Evolutionary conservation across 331 rosid genomes (phyloP).

Genomic region (Arachis monticola): DNA sequence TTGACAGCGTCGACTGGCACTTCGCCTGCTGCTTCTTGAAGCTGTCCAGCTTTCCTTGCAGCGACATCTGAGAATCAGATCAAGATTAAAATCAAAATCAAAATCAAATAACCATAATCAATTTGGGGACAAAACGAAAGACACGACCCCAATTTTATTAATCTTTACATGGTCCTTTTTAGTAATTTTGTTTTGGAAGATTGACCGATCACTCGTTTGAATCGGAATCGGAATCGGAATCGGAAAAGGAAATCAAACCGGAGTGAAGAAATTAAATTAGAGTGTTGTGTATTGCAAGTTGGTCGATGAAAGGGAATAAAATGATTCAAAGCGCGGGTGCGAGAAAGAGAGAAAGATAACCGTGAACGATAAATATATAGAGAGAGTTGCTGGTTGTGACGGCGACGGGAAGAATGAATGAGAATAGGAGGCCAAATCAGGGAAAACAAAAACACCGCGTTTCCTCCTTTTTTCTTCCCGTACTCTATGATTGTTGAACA

Average conservation of each 20-base stretch:
- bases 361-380: background rate
- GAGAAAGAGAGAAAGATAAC: slow-evolving; percentile 6
- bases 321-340: background rate
- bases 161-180: background rate
- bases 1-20: slow-evolving; percentile 60
- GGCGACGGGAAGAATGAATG: background rate
- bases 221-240: background rate
- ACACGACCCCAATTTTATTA: background rate
- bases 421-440: background rate
- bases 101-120: background rate
- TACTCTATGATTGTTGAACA: background rate
- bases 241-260: too few relatives aligned
- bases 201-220: background rate
- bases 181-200: background rate
- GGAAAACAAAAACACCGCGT: background rate
- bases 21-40: slow-evolving; percentile 77
- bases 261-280: too few relatives aligned
- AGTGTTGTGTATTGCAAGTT: background rate
- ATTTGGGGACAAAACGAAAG: background rate
- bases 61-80: slow-evolving; percentile 57
- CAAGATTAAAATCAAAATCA: background rate
- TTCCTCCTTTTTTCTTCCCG: background rate
- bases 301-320: background rate
- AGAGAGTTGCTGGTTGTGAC: background rate
- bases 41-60: slow-evolving; percentile 61